Evolutionary conservation across 768 basidiomycete species (phyloP), one percentile per base, ranked within the genome.

Genomic region (Hericium rajendrae): DNA sequence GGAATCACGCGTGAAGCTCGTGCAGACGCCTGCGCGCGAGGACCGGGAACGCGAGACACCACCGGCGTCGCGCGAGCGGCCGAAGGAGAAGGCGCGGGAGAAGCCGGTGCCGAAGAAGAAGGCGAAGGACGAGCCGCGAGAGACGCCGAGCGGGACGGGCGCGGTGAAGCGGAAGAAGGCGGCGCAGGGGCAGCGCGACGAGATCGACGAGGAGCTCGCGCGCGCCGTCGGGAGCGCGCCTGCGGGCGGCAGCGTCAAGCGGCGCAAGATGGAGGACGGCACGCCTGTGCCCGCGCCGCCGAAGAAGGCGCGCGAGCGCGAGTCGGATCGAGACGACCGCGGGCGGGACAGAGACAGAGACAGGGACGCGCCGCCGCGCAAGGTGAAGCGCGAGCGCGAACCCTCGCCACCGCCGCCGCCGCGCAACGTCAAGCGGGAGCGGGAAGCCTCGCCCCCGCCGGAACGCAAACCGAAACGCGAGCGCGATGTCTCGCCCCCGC

Each of bases 141-240:
- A 57, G 16, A 53, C 56, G 22, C 51, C 56, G 49, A 26, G 50
- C 12, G 50, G 52, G 18, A 59, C 55, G 43, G 40, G 53, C 28
- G 53, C 40, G 24, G 37, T 57, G 49, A 68, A 68, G 60, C 58
- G 59, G 49, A 68, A 67, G 64, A 68, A 67, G 65, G 38, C 51
- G 9, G 48, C 57, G 8, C 60, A 63, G 50, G 61, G 61, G 22
- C 57, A 63, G 41, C 63, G 62, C 37, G 65, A 69, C n/a, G 62
- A 65, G 54, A 16, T 22, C 26, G 62, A 65, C 51, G 60, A 60
- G 40, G 52, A 56, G n/a, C 50, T 60, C 18, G 60, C 58, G 15
- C 12, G 22, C 18, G 22, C 22, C 9, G 13, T 26, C 28, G 40
- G 22, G 22, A 32, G 24, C 4, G 57, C 53, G 28, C 48, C 52